phyloP scores from a whole-genome alignment of 257 asterid species.

The Fraxinus quadrangulata region DNA sequence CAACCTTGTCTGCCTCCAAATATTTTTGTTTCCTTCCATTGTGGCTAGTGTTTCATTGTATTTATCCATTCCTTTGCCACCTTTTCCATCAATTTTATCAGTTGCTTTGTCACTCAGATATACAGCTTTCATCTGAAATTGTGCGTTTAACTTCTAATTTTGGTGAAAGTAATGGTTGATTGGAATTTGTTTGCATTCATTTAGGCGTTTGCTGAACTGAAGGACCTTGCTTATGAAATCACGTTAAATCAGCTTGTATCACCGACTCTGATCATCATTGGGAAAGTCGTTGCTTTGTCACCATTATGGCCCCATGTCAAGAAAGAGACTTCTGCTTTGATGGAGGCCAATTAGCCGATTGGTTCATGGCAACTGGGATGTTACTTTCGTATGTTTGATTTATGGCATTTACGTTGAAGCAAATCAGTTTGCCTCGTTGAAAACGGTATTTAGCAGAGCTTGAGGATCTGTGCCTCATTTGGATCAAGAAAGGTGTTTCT shows the following conservation, averaged over 20 bases:
- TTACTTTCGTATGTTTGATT: not conserved
- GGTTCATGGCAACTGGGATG: not conserved
- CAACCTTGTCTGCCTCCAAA: not conserved
- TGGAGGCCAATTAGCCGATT: slow-evolving; percentile 39
- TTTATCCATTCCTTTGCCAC: not conserved
- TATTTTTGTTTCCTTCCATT: not conserved
- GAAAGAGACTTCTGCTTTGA: slow-evolving; percentile 38
- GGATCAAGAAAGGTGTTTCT: not conserved
- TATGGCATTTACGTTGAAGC: not conserved
- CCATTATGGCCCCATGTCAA: slow-evolving; percentile 66
- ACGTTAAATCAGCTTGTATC: slow-evolving; percentile 60
- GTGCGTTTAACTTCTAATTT: not conserved
- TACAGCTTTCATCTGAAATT: not conserved
- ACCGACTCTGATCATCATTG: slow-evolving; percentile 76
- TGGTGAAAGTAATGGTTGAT: not conserved
- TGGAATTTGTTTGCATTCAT: slow-evolving; percentile 10
- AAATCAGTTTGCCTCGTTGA: not conserved
- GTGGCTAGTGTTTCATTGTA: too few relatives aligned
- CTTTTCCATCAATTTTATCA: not conserved
- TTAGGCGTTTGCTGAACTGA: slow-evolving; percentile 77
- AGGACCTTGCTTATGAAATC: slow-evolving; percentile 64
- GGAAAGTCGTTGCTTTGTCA: slow-evolving; percentile 82
- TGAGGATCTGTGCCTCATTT: not conserved
- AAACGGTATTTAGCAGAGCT: not conserved
- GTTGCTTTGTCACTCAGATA: not conserved